Conservation (phyloP, 352 stramenopile genomes). For the Phytopythium sindhum region DNA sequence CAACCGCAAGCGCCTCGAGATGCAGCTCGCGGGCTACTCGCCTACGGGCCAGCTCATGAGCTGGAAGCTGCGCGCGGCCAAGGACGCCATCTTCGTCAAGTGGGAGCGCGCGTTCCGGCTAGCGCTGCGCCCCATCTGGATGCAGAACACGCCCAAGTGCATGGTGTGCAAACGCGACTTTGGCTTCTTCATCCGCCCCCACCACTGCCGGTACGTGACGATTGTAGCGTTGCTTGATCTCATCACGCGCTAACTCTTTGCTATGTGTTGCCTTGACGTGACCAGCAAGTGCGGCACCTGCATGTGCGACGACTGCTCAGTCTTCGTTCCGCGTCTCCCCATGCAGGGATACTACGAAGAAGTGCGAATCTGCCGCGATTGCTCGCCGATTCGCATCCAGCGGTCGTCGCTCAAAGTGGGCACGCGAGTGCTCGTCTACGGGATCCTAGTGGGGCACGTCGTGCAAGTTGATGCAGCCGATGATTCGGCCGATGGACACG, state of each 20-base stretch:
- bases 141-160: slow-evolving; percentile 69
- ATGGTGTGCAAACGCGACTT: slow-evolving; percentile 78
- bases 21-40: slow-evolving; percentile 80
- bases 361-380: slow-evolving; percentile 82
- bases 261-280: background rate
- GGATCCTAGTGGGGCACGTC: slow-evolving; percentile 56
- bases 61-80: slow-evolving; percentile 74
- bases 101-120: slow-evolving; percentile 81
- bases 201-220: slow-evolving; percentile 62
- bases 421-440: slow-evolving; percentile 77
- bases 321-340: slow-evolving; percentile 66
- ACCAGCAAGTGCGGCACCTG: slow-evolving; percentile 75
- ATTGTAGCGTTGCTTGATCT: background rate
- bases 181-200: slow-evolving; percentile 68
- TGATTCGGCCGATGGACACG: slow-evolving; percentile 47
- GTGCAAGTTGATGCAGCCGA: slow-evolving; percentile 60
- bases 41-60: slow-evolving; percentile 72
- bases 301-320: slow-evolving; percentile 83
- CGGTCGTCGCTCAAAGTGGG: slow-evolving; percentile 58
- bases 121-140: slow-evolving; percentile 73
- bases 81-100: slow-evolving; percentile 69
- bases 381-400: slow-evolving; percentile 69
- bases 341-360: slow-evolving; percentile 84
- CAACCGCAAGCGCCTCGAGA: slow-evolving; percentile 79
- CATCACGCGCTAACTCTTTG: slow-evolving; percentile 1